Evolutionary conservation across 2,329 filamentous ascomycete genomes (phyloP), one percentile per base, ranked within the genome.

Genomic region (Colletotrichum orchidophilum): DNA sequence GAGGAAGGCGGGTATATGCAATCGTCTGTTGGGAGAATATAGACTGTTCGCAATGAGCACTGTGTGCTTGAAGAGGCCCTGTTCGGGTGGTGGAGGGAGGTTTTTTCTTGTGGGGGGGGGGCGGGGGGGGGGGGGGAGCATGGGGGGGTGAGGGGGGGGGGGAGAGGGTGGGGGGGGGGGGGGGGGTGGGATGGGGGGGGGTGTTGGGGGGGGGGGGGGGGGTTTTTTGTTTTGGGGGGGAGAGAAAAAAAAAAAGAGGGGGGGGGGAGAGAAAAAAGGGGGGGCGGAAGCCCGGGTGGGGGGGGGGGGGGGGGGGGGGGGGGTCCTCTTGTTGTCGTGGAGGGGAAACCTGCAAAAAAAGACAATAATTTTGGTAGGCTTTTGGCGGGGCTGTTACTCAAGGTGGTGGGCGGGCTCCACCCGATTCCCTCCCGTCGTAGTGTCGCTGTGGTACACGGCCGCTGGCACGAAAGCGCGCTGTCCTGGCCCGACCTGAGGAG

Each of bases 201-300:
- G 26, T 52, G 39, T 33, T 49, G 31, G n/a, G 29, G 55, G 42
- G 33, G 33, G 24, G n/a, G n/a, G n/a, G n/a, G n/a, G n/a, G n/a
- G n/a, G n/a, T 18, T 39, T 46, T 46, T 53, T 58, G 27, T 26
- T 31, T 12, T 35, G 42, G n/a, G 29, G 54, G 33, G 26, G 42
- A 52, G 59, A 5, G 26, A 29, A 35, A 24, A 29, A 35, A 46
- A 63, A 71, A 63, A 71, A 53, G 59, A 71, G 68, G 64, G 42
- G 39, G 63, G 59, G 58, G 33, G 57, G 60, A 63, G 60, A 53
- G 29, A 63, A 68, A 35, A 60, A 69, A 63, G 58, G 68, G 69
- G 69, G 69, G 69, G 64, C 68, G 64, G 52, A 71, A 69, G 57
- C 58, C 69, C 65, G 68, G 64, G 69, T 68, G 68, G 59, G 53